Evolutionary conservation across 306 rosid genomes (phyloP).

Genomic region (Dryas alaskensis): DNA sequence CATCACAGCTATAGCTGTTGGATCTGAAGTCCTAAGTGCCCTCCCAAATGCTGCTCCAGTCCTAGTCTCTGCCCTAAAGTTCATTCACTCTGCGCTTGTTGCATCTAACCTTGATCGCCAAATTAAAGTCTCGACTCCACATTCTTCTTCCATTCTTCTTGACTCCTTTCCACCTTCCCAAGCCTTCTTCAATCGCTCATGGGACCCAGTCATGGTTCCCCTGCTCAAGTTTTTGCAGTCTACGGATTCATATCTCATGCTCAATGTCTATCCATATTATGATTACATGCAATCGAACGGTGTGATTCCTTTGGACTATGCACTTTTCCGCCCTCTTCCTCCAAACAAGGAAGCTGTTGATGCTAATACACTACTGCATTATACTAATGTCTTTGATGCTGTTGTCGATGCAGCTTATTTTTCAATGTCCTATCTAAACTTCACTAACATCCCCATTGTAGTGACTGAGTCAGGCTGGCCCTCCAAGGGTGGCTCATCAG

Average conservation of each 20-base stretch:
- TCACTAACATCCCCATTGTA: slow-evolving; percentile 70
- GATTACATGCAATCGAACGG: slow-evolving; percentile 80
- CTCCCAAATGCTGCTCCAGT: slow-evolving; percentile 87
- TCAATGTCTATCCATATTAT: slow-evolving; percentile 87
- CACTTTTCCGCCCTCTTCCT: slow-evolving; percentile 90
- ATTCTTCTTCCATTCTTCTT: slow-evolving; percentile 76
- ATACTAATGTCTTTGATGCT: slow-evolving; percentile 91
- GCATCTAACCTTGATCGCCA: slow-evolving; percentile 80
- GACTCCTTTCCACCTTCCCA: slow-evolving; percentile 98
- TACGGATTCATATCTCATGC: slow-evolving; percentile 77
- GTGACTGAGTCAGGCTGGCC: slow-evolving; percentile 98
- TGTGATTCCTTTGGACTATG: slow-evolving; percentile 90
- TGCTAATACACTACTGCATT: slow-evolving; percentile 84
- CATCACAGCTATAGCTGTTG: slow-evolving; percentile 80
- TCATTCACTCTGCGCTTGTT: slow-evolving; percentile 86
- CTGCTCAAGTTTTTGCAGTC: slow-evolving; percentile 78
- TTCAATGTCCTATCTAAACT: slow-evolving; percentile 78
- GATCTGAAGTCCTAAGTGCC: slow-evolving; percentile 78
- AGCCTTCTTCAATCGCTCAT: slow-evolving; percentile 86
- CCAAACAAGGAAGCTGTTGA: slow-evolving; percentile 94
- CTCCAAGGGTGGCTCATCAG: slow-evolving; percentile 73
- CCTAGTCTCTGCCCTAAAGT: slow-evolving; percentile 79
- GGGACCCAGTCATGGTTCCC: slow-evolving; percentile 88
- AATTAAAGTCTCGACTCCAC: slow-evolving; percentile 81
- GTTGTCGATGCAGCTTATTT: slow-evolving; percentile 91